phyloP scores from a whole-genome alignment of 441 rosid species.

The Syzygium syzygioides region DNA sequence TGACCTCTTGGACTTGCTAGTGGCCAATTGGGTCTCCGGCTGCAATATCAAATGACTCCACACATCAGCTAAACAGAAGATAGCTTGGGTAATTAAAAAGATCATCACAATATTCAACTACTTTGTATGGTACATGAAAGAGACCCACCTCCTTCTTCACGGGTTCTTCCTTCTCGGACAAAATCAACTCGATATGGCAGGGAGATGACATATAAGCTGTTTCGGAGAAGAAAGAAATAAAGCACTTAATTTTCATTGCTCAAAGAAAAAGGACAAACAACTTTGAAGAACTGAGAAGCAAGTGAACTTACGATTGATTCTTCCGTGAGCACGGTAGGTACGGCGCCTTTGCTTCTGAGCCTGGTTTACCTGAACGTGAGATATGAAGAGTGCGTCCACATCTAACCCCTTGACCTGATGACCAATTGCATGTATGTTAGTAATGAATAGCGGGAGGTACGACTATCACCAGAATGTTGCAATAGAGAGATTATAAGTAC shows the following conservation, averaged over 20 bases:
- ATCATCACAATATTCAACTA: not conserved
- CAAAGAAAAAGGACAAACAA: not conserved
- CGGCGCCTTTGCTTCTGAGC: constrained; percentile 97
- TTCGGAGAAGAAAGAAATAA: not conserved
- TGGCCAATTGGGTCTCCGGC: constrained; percentile 1
- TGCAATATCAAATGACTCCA: not conserved
- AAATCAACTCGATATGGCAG: constrained; percentile 82
- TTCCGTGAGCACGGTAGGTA: constrained; percentile 93
- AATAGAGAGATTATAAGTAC: constrained; percentile 14
- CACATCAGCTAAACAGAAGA: not conserved
- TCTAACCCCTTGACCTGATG: constrained; percentile 92
- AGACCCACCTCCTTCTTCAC: constrained; percentile 83
- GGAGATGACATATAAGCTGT: constrained; percentile 41
- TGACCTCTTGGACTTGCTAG: constrained; percentile 4
- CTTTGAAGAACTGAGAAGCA: not conserved
- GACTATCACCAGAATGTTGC: not conserved
- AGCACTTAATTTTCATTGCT: not conserved
- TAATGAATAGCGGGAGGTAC: not conserved
- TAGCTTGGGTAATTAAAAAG: not conserved
- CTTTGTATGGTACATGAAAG: not conserved
- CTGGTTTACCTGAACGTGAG: constrained; percentile 95
- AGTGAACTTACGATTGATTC: constrained; percentile 80
- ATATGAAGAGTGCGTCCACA: constrained; percentile 72
- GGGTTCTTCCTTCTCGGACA: constrained; percentile 92
- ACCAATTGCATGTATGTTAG: not conserved